Evolutionary conservation across 1,139 yeast genomes (phyloP).

Genomic region (Yamadazyma pseudoaaseri): DNA sequence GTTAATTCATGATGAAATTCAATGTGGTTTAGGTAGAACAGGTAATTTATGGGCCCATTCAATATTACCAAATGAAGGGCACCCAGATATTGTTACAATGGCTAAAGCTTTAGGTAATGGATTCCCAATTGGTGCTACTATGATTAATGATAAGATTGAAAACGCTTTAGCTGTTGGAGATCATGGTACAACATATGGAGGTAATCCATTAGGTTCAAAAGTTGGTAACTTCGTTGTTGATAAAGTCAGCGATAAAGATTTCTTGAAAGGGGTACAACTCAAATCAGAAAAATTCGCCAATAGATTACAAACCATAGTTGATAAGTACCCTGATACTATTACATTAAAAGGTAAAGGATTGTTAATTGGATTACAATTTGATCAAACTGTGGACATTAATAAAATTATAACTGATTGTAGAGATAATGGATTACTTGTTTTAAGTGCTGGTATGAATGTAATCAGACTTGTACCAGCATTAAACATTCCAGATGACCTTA

Average conservation of each 20-base stretch:
- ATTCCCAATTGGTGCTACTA: conserved; percentile 94
- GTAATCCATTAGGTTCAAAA: conserved; percentile 88
- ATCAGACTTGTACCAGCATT: conserved; percentile 90
- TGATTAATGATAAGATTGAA: conserved; percentile 80
- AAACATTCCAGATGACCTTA: conserved; percentile 69
- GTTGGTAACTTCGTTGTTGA: conserved; percentile 75
- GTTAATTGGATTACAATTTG: conserved; percentile 78
- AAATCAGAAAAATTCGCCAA: conserved; percentile 56
- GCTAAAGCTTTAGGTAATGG: conserved; percentile 98
- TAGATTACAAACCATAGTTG: conserved; percentile 52
- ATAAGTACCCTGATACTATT: conserved; percentile 57
- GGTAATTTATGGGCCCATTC: conserved; percentile 95
- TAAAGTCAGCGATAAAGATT: conserved; percentile 58
- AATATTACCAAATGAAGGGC: conserved; percentile 68
- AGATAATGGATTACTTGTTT: conserved; percentile 75
- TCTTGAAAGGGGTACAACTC: conserved; percentile 56
- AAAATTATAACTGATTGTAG: conserved; percentile 66
- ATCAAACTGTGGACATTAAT: conserved; percentile 55
- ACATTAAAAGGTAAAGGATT: conserved; percentile 88
- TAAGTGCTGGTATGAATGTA: conserved; percentile 90
- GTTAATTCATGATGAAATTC: conserved; percentile 91
- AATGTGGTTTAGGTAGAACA: conserved; percentile 92
- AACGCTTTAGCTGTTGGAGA: conserved; percentile 78
- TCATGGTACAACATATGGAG: conserved; percentile 98
- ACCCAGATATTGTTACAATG: conserved; percentile 90